Evolutionary conservation across 805 yeast species (phyloP).

Genomic region (Henningerozyma blattae): DNA sequence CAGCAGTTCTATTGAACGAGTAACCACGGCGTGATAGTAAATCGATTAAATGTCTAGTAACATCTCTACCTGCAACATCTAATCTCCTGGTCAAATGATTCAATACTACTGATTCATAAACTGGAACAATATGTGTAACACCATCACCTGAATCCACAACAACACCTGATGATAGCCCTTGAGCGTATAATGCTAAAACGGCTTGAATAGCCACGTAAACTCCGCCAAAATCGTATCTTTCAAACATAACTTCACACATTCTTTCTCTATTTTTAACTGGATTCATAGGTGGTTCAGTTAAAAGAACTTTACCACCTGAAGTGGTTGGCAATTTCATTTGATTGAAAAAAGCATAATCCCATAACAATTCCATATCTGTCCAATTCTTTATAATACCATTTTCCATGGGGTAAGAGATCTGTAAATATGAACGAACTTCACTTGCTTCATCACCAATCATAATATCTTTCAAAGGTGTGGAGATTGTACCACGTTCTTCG

Average conservation of each 20-base stretch:
- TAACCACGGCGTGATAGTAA: conserved; percentile 89
- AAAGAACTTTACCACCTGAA: conserved; percentile 64
- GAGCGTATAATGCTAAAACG: conserved; percentile 71
- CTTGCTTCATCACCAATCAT: conserved; percentile 98
- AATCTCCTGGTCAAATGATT: conserved; percentile 85
- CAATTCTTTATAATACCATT: conserved; percentile 94
- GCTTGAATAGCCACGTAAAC: conserved; percentile 94
- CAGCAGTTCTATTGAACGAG: conserved; percentile 97
- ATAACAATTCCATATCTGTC: conserved; percentile 97
- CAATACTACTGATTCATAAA: conserved; percentile 92
- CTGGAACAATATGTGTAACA: conserved; percentile 96
- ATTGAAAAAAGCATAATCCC: conserved; percentile 96
- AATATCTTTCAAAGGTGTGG: conserved; percentile 75
- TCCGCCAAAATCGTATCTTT: conserved; percentile 80
- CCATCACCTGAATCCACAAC: conserved; percentile 95
- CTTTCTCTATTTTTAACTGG: conserved; percentile 82
- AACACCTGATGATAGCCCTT: conserved; percentile 84
- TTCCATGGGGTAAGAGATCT: conserved; percentile 97
- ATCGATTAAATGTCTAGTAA: conserved; percentile 89
- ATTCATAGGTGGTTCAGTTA: conserved; percentile 98
- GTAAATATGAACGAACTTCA: conserved; percentile 78
- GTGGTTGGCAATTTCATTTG: conserved; percentile 71
- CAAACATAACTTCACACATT: conserved; percentile 91
- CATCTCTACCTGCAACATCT: conserved; percentile 97
- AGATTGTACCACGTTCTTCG: conserved; percentile 64